A percentile compares a stretch with the other conserved stretches of the same genome.
Conservation (phyloP, 805 yeast species). For the Candida ficus region DNA sequence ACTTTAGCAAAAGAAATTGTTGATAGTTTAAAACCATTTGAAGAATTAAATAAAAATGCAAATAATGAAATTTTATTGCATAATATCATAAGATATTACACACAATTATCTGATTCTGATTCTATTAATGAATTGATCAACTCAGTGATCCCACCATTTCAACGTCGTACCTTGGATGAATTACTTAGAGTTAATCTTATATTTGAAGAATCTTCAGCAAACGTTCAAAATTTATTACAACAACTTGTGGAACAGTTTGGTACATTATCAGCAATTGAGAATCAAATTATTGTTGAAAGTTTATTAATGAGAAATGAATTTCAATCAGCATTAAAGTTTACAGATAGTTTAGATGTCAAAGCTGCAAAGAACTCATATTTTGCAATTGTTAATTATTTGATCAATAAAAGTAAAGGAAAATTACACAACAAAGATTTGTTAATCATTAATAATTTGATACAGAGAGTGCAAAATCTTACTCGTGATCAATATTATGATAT, state of each 20-base stretch:
- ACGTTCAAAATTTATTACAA: slow-evolving; percentile 17
- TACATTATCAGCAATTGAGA: slow-evolving; percentile 12
- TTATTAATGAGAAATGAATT: slow-evolving; percentile 11
- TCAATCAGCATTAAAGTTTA: slow-evolving; percentile 5
- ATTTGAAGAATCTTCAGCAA: slow-evolving; percentile 13
- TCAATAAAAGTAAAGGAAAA: slow-evolving; percentile 4
- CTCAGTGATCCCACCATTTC: slow-evolving; percentile 12
- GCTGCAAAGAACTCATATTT: slow-evolving; percentile 7
- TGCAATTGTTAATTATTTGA: slow-evolving; percentile 12
- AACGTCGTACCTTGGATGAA: slow-evolving; percentile 12
- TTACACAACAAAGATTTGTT: slow-evolving; percentile 12
- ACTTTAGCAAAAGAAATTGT: slow-evolving; percentile 17
- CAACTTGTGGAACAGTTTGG: slow-evolving; percentile 16
- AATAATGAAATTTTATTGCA: slow-evolving; percentile 6
- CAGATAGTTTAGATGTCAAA: slow-evolving; percentile 4
- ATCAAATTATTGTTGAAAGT: slow-evolving; percentile 17
- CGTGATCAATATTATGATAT: slow-evolving; percentile 4
- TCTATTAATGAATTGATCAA: slow-evolving; percentile 15
- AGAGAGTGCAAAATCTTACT: slow-evolving; percentile 4
- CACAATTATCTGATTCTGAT: slow-evolving; percentile 4
- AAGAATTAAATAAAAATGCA: slow-evolving; percentile 5
- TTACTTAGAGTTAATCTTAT: slow-evolving; percentile 16
- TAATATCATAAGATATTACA: slow-evolving; percentile 14
- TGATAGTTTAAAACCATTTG: slow-evolving; percentile 12
- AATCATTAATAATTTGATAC: slow-evolving; percentile 14